Conservation (phyloP, 768 basidiomycete species). For the Leccinum arenicola region DNA sequence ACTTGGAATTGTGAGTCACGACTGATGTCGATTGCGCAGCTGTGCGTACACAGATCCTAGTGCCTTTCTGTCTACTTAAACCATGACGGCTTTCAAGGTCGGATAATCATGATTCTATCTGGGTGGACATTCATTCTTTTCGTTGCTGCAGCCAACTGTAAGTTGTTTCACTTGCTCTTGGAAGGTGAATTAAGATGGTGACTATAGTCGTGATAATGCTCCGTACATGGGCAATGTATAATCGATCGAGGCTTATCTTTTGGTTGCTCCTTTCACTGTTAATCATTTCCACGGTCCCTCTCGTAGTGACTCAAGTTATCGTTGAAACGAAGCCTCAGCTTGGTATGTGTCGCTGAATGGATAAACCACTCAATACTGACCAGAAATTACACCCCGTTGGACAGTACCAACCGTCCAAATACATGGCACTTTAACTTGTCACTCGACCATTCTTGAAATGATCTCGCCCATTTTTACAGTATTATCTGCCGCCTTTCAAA, state of each 20-base stretch:
- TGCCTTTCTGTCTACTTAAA: too few relatives aligned
- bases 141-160: constrained; percentile 3
- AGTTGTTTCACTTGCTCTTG: background rate
- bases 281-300: too few relatives aligned
- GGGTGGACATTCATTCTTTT: constrained; percentile 1
- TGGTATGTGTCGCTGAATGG: background rate
- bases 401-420: background rate
- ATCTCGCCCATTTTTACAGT: too few relatives aligned
- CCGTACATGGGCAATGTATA: background rate
- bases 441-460: background rate
- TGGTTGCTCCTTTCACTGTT: too few relatives aligned
- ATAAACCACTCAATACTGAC: too few relatives aligned
- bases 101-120: background rate
- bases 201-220: constrained; percentile 2
- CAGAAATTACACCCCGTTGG: background rate
- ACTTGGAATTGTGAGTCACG: background rate
- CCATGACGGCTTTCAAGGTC: background rate
- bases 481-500: background rate
- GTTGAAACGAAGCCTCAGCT: background rate
- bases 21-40: background rate
- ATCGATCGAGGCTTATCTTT: background rate
- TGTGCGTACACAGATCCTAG: background rate
- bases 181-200: background rate
- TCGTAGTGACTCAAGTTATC: too few relatives aligned
- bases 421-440: background rate